Evolutionary conservation across 768 basidiomycete genomes (phyloP).

Genomic region (Hygrocybe coccinea): DNA sequence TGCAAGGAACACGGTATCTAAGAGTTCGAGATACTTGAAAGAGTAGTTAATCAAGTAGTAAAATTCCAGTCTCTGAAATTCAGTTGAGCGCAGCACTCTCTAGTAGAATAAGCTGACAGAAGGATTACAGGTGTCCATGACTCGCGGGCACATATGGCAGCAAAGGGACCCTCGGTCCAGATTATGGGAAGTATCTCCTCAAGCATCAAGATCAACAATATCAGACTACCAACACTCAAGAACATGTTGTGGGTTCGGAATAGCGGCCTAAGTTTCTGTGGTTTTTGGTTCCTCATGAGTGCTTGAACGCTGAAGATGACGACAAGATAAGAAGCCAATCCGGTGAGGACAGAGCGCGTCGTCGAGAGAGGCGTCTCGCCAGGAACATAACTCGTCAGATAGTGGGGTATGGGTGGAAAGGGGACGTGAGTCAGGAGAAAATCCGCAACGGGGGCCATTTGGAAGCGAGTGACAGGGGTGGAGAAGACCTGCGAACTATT

Average conservation of each 20-base stretch:
- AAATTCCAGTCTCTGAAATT: slow-evolving; percentile 74
- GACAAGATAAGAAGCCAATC: slow-evolving; percentile 78
- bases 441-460: slow-evolving; percentile 73
- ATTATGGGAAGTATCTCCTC: slow-evolving; percentile 86
- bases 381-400: slow-evolving; percentile 60
- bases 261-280: slow-evolving; percentile 71
- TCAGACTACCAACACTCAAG: slow-evolving; percentile 76
- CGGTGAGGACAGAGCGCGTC: slow-evolving; percentile 60
- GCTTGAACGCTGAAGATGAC: slow-evolving; percentile 81
- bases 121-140: slow-evolving; percentile 85
- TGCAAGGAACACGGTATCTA: slow-evolving; percentile 95
- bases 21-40: slow-evolving; percentile 94
- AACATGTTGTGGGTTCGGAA: slow-evolving; percentile 91
- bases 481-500: slow-evolving; percentile 1
- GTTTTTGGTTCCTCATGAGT: slow-evolving; percentile 72
- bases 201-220: slow-evolving; percentile 82
- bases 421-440: slow-evolving; percentile 58
- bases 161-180: slow-evolving; percentile 65
- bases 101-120: slow-evolving; percentile 6
- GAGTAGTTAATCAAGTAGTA: slow-evolving; percentile 99
- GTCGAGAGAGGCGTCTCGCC: slow-evolving; percentile 83
- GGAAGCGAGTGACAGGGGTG: slow-evolving; percentile 13
- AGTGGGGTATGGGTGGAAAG: slow-evolving; percentile 47
- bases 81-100: slow-evolving; percentile 5
- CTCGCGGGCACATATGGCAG: slow-evolving; percentile 66